Conservation (phyloP, 495 filamentous ascomycete genomes). For the Penicillium turbatum region DNA sequence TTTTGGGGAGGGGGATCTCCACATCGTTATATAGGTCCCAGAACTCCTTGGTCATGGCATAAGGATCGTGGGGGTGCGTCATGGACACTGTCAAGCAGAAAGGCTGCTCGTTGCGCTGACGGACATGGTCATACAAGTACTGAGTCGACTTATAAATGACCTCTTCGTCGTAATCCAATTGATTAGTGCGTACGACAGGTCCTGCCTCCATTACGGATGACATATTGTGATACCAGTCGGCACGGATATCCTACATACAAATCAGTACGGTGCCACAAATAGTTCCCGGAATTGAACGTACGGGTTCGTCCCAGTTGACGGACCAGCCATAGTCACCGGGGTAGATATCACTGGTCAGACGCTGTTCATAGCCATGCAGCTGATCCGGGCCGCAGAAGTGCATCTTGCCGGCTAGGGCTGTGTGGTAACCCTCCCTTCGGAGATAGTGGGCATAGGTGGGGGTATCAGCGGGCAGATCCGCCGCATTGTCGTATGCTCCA, state of each 20-base stretch:
- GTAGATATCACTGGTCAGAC: slow-evolving; percentile 89
- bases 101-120: slow-evolving; percentile 62
- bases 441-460: slow-evolving; percentile 89
- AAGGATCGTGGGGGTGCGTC: slow-evolving; percentile 88
- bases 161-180: slow-evolving; percentile 92
- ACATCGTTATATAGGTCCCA: slow-evolving; percentile 86
- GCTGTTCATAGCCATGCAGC: slow-evolving; percentile 82
- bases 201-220: slow-evolving; percentile 84
- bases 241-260: slow-evolving; percentile 55
- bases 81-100: slow-evolving; percentile 88
- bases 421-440: slow-evolving; percentile 79
- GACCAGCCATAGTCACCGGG: slow-evolving; percentile 87
- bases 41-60: slow-evolving; percentile 81
- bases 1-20: slow-evolving; percentile 76
- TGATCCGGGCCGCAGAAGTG: slow-evolving; percentile 88
- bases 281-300: slow-evolving; percentile 18
- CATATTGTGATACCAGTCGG: slow-evolving; percentile 92
- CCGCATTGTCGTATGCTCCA: slow-evolving; percentile 81
- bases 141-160: slow-evolving; percentile 81
- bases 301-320: slow-evolving; percentile 83
- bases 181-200: slow-evolving; percentile 76
- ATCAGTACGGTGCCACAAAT: slow-evolving; percentile 3
- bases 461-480: slow-evolving; percentile 65
- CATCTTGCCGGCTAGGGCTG: slow-evolving; percentile 89
- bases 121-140: slow-evolving; percentile 79